Conservation (phyloP, 768 basidiomycete species). For the Tylopilus cervinicoccineus region DNA sequence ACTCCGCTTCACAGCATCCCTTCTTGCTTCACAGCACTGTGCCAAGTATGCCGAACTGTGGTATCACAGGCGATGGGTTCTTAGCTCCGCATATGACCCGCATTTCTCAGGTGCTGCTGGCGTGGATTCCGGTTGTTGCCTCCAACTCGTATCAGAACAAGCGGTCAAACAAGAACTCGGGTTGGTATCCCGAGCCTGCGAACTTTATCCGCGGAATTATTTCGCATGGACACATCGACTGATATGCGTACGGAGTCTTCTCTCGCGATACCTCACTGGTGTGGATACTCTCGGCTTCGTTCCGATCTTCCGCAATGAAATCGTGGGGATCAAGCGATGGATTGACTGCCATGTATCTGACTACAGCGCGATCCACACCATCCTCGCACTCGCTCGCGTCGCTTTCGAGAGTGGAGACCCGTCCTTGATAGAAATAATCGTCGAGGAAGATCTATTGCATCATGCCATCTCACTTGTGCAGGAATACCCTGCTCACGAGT, state of each 20-base stretch:
- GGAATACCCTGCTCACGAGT: constrained; percentile 53
- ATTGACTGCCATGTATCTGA: constrained; percentile 63
- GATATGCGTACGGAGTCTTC: constrained; percentile 39
- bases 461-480: constrained; percentile 50
- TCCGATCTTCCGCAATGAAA: constrained; percentile 38
- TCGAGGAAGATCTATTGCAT: constrained; percentile 11
- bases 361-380: constrained; percentile 58
- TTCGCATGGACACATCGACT: constrained; percentile 68
- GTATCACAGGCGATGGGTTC: constrained; percentile 69
- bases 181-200: constrained; percentile 47
- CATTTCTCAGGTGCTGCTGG: background rate
- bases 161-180: constrained; percentile 45
- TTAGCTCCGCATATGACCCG: constrained; percentile 33
- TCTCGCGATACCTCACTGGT: constrained; percentile 17
- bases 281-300: constrained; percentile 15
- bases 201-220: constrained; percentile 68
- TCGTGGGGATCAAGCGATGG: constrained; percentile 42
- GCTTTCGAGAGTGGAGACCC: constrained; percentile 4
- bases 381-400: constrained; percentile 36
- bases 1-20: constrained; percentile 41
- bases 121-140: background rate
- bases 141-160: constrained; percentile 28
- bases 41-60: constrained; percentile 67
- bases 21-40: constrained; percentile 49
- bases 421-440: constrained; percentile 1